Evolutionary conservation across 1,139 yeast genomes (phyloP).

Genomic region (Yamadazyma membranifaciens): DNA sequence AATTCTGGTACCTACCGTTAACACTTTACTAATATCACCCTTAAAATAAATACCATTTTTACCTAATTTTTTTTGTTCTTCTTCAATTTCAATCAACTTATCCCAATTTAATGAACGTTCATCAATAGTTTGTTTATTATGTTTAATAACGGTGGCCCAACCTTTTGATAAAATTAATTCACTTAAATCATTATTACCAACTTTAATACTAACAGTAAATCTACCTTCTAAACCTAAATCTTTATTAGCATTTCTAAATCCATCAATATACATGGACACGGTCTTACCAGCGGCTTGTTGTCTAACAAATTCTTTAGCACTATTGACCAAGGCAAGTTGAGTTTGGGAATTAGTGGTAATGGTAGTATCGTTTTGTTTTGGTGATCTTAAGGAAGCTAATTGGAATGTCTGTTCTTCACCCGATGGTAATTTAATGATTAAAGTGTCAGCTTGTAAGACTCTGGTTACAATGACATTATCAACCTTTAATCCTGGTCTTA

Average conservation of each 20-base stretch:
- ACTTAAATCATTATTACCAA: conserved; percentile 56
- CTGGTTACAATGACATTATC: conserved; percentile 56
- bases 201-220: conserved; percentile 55
- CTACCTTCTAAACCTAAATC: conserved; percentile 63
- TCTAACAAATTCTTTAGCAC: conserved; percentile 74
- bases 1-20: conserved; percentile 53
- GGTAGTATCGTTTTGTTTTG: conserved; percentile 60
- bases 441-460: conserved; percentile 69
- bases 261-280: conserved; percentile 60
- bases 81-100: conserved; percentile 67
- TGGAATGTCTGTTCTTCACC: conserved; percentile 62
- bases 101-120: conserved; percentile 82
- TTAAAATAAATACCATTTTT: conserved; percentile 60
- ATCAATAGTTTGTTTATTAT: conserved; percentile 65
- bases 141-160: conserved; percentile 75
- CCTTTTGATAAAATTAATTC: conserved; percentile 63
- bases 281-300: conserved; percentile 67
- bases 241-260: conserved; percentile 58
- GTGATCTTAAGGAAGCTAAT: conserved; percentile 71
- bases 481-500: conserved; percentile 47
- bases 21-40: conserved; percentile 48
- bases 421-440: conserved; percentile 48
- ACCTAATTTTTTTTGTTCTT: conserved; percentile 49
- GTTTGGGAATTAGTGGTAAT: conserved; percentile 39
- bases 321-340: conserved; percentile 52